Base-by-base conservation (phyloP, 768 basidiomycete species). In the Postia placenta region DNA sequence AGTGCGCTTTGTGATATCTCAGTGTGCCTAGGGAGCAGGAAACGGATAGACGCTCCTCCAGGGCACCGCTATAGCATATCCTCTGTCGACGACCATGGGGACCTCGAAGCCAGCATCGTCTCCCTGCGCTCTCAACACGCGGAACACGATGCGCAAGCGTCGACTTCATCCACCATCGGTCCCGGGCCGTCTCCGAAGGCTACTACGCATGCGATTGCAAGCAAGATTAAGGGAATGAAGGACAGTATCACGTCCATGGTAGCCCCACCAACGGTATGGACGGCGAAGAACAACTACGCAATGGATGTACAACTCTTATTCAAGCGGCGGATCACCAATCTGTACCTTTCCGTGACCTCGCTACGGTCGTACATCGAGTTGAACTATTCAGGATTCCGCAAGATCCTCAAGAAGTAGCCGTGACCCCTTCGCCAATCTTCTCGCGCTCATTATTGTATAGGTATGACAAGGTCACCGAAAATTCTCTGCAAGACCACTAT, bases 391-490 rank as follows among this genome's bases (percentile, higher is more conserved):
- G 95, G 93, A 1, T 92, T 97, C 69, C 79, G 91, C 57, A 97
- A 97, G 74, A 93, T 95, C 30, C 64, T 94, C 61, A 97, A 97
- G 69, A 97, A 97, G 87, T 92, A 62, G 49, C 81, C 17, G 22
- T 4, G 23, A 45, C 12, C 11, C 11, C 48, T 40, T 39, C 38
- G 5, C 48, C 30, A 33, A 7, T 7, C 30, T 7, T 22, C 42
- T 11, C 24, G 11, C 42, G 9, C 17, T 5, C 19, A 15, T 0
- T 27, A 19, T 20, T 42, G 19, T 39, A n/a, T 52, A 92, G 91
- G 66, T 95, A 94, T 61, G 93, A 98, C 76, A 98, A 97, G 67
- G 87, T 96, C 54, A 91, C 85, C 2, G 78, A 81, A 54, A 86
- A 78, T 52, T 57, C 87, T 80, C 78, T 93, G 52, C 85, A 92